Percentiles rank a stretch among this genome's conserved stretches.
Evolutionary conservation across 2,329 filamentous ascomycete genomes (phyloP).

Genomic region (Diplocarpon rosae): DNA sequence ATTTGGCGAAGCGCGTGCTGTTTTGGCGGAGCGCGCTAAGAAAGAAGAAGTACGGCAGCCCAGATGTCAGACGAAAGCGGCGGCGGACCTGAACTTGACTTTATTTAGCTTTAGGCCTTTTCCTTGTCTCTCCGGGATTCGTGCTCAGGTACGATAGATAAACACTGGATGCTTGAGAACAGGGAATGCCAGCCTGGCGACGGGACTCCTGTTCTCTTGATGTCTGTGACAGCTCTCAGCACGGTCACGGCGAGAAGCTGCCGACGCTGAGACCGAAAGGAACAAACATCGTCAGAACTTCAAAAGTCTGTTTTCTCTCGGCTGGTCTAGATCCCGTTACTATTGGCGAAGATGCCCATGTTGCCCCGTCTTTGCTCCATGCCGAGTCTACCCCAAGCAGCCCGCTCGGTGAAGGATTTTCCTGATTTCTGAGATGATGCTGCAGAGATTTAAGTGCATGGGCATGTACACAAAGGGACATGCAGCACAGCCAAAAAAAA

Average conservation of each 20-base stretch:
- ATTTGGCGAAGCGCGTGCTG: no score
- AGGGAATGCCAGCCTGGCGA: no score
- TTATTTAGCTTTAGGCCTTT: no score
- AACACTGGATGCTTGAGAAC: no score
- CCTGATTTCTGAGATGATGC: neutral
- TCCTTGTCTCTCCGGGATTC: no score
- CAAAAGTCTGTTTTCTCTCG: neutral
- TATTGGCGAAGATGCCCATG: neutral
- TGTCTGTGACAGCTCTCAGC: neutral
- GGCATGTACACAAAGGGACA: neutral
- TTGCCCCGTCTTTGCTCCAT: neutral
- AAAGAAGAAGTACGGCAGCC: no score
- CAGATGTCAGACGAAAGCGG: no score
- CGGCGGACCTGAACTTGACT: no score
- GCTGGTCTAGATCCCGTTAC: neutral
- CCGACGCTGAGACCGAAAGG: neutral
- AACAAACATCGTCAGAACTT: neutral
- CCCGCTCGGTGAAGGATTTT: constrained; percentile 3
- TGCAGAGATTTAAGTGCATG: neutral
- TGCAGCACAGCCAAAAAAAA: no score
- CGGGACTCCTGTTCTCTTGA: no score
- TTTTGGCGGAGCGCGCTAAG: no score
- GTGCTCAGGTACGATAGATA: no score
- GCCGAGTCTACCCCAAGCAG: constrained; percentile 1
- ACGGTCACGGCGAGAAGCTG: neutral